Base-by-base conservation (phyloP, 441 rosid species). In the Bocquillonia castaneifolia region DNA sequence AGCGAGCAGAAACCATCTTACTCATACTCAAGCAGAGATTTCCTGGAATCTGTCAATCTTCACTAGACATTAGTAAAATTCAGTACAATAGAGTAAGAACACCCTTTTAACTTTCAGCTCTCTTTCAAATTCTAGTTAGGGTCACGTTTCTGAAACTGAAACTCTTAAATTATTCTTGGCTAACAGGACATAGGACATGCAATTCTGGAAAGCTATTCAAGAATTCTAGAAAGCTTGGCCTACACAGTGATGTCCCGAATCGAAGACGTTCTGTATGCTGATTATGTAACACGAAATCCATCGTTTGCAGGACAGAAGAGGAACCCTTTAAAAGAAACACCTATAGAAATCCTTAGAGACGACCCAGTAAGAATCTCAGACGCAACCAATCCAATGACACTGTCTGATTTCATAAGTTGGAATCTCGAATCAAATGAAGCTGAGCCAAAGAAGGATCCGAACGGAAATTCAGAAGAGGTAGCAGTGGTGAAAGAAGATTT, bases 401-500 rank as follows among this genome's bases (percentile, higher is more conserved):
- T 95, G 4, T 85, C 86, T 2, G 99, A 94, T 79, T 89, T 90
- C 57, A 88, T 95, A 86, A 88, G 92, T 23, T 92, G 98, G 99
- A 80, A 79, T 63, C 61, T 66, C 1, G 87, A 86, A 36, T 73
- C 78, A 69, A 72, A 60, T 39, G 83, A 85, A 28, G 56, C 20
- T 20, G 86, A 83, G 8, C 6, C 37, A 57, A 77, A 72, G 76
- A 85, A 82, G 59, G 82, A 80, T 15, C 10, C 67, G 39, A 8
- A 58, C 1, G 82, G 74, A 59, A 39, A 25, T 44, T 26, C 59
- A 3, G 83, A 82, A 40, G 83, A 72, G 2, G 26, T 34, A 40
- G 83, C 70, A 1, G 26, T 34, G 0, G 17, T 68, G 25, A 81
- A 79, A 73, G 86, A 85, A 12, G 70, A 66, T 0, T 70, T 59